These are phyloP conservation scores for Nothopassalora personata DNA, from an alignment of 2,329 filamentous ascomycete species.

Conservation along the genomic window DNA sequence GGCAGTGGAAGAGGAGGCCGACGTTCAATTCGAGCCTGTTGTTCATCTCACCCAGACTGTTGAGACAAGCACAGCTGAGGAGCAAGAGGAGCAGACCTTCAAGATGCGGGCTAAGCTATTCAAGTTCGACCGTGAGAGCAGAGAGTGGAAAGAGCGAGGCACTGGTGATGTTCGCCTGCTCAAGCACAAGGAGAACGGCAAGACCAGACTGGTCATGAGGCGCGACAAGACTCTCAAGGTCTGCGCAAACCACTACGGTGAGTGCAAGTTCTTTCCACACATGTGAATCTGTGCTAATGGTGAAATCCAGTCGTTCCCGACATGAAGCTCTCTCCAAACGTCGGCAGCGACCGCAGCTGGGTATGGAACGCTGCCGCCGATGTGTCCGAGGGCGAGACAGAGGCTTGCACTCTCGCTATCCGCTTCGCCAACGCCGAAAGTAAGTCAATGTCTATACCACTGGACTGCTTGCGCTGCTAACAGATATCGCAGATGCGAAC, in stretches of 20 bases:
- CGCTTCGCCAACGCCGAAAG: constrained; percentile 97
- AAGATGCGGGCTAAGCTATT: constrained; percentile 99
- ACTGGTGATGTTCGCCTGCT: constrained; percentile 93
- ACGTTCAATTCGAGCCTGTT: constrained; percentile 96
- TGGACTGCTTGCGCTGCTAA: not conserved
- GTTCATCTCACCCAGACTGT: constrained; percentile 95
- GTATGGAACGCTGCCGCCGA: constrained; percentile 98
- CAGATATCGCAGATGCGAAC: constrained; percentile 67
- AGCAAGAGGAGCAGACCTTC: constrained; percentile 94
- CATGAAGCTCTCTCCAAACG: constrained; percentile 98
- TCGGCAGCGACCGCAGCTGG: constrained; percentile 97
- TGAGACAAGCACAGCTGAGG: constrained; percentile 96
- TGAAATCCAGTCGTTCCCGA: constrained; percentile 72
- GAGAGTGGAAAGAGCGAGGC: constrained; percentile 99
- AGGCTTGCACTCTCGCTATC: constrained; percentile 92
- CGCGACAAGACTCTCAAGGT: constrained; percentile 99
- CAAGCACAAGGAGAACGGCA: constrained; percentile 98
- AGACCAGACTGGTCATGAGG: constrained; percentile 97
- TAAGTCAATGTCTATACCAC: constrained; percentile 45
- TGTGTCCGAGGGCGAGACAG: constrained; percentile 95
- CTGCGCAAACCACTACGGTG: constrained; percentile 99
- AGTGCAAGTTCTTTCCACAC: constrained; percentile 33
- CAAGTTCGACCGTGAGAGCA: constrained; percentile 86
- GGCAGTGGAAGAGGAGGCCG: constrained; percentile 59
- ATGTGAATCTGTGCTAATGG: constrained; percentile 24